Evolutionary conservation across 1,139 yeast genomes (phyloP).

Genomic region (Pichia sp.): DNA sequence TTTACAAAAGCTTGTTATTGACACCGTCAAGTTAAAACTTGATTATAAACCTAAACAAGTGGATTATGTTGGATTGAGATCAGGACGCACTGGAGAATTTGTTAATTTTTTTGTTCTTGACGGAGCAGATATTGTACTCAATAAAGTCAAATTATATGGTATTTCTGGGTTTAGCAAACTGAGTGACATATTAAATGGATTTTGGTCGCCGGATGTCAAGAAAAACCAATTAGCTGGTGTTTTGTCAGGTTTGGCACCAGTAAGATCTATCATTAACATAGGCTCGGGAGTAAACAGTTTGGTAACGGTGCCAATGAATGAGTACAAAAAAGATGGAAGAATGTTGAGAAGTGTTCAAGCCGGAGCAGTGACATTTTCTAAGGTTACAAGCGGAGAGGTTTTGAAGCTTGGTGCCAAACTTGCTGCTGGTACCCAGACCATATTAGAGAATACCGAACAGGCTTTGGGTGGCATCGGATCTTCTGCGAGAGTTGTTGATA

Average conservation of each 20-base stretch:
- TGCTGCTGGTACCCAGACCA: conserved; percentile 82
- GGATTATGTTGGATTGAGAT: conserved; percentile 73
- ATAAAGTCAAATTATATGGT: conserved; percentile 62
- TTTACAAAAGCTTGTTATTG: conserved; percentile 59
- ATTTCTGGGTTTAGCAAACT: conserved; percentile 63
- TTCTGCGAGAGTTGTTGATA: conserved; percentile 28
- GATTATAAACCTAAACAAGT: conserved; percentile 91
- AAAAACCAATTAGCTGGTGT: conserved; percentile 73
- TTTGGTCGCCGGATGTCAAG: conserved; percentile 85
- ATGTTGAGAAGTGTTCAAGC: conserved; percentile 63
- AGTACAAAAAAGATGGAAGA: conserved; percentile 67
- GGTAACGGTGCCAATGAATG: conserved; percentile 64
- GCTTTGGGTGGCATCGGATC: conserved; percentile 63
- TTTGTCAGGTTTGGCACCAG: conserved; percentile 75
- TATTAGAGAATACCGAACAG: conserved; percentile 75
- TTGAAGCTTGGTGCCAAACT: conserved; percentile 76
- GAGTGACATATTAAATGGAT: conserved; percentile 44
- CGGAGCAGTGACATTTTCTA: conserved; percentile 72
- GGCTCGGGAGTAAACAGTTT: conserved; percentile 74
- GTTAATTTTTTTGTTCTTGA: conserved; percentile 85
- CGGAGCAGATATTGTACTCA: conserved; percentile 66
- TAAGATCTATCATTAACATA: conserved; percentile 66
- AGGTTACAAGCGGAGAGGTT: conserved; percentile 73
- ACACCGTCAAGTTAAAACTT: conserved; percentile 55
- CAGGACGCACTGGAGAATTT: conserved; percentile 81